These are phyloP conservation scores for Candida corydali DNA, from an alignment of 805 yeast species.

Conservation along the genomic window DNA sequence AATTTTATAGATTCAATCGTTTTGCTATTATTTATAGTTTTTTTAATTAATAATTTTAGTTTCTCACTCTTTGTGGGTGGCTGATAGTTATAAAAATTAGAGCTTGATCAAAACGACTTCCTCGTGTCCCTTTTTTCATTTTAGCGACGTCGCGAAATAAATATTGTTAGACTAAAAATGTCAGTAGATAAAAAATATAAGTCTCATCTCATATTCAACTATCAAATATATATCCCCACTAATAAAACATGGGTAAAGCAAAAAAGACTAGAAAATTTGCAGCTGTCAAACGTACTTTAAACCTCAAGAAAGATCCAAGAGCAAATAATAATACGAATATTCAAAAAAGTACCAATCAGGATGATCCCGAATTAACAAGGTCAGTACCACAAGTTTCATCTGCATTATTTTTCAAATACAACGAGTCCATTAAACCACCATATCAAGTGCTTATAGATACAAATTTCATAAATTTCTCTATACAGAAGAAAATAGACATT, in stretches of 20 bases:
- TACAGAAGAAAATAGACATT: slow-evolving; percentile 90
- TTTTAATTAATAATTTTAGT: too few species aligned
- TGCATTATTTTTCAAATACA: slow-evolving; percentile 90
- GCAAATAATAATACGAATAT: slow-evolving; percentile 39
- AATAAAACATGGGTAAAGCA: slow-evolving; percentile 98
- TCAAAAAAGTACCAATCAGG: slow-evolving; percentile 28
- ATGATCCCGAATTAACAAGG: slow-evolving; percentile 64
- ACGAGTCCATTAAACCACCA: slow-evolving; percentile 95
- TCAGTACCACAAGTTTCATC: slow-evolving; percentile 87
- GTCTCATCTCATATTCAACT: too few species aligned
- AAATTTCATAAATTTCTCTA: slow-evolving; percentile 92
- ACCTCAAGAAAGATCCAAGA: slow-evolving; percentile 62
- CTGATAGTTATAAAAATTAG: too few species aligned
- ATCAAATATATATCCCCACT: too few species aligned
- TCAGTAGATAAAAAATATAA: too few species aligned
- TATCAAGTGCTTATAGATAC: slow-evolving; percentile 95
- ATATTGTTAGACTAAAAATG: too few species aligned
- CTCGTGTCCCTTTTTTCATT: too few species aligned
- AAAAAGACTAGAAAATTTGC: slow-evolving; percentile 96
- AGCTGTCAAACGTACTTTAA: slow-evolving; percentile 78
- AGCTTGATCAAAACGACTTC: too few species aligned
- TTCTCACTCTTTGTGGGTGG: too few species aligned
- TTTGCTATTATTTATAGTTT: too few species aligned
- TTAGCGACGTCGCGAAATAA: too few species aligned
- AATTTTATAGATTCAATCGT: too few species aligned